Base-by-base conservation (phyloP, 768 basidiomycete genomes). In the Hypholoma sublateritium region DNA sequence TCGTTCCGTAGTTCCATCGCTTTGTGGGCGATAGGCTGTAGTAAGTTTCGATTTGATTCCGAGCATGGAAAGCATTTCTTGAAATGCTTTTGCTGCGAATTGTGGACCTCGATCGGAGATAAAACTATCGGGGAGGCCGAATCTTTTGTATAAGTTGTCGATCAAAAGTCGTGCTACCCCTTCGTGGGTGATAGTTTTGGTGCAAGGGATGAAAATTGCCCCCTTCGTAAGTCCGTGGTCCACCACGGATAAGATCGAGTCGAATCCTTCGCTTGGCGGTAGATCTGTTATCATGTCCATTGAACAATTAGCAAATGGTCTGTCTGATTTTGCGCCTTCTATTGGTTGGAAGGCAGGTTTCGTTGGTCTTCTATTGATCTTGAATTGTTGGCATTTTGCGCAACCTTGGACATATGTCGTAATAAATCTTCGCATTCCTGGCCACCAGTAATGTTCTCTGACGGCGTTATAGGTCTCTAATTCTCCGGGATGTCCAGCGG, bases 221-320 rank as follows among this genome's bases (percentile, higher is more conserved):
- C 69, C 67, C 63, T 71, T 70, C 19, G 58, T 63, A 62, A 66
- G 60, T 24, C 64, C 57, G 51, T 68, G 64, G 65, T 68, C 64
- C 45, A 71, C 65, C 37, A 69, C 55, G 48, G 58, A 53, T 52
- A 70, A 49, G 19, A 71, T 68, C 9, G 55, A 52, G 49, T 71
- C 60, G 32, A 43, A 59, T 9, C 56, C 60, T 1, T 63, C 17
- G 0, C 37, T 46, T 22, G 36, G 22, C 0, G 64, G 65, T 0
- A 69, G 37, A 41, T 68, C 63, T 0, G 61, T 62, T 0, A 62
- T 43, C 0, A 65, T n/a, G 19, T 65, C 63, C 57, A 59, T 60
- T 0, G 61, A 62, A 1, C 51, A 37, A 17, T 65, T 34, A 0
- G 50, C 14, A 8, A 65, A 65, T 0, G 61, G 64, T 57, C 55